Evolutionary conservation across 1,284 basidiomycete species (phyloP).

Genomic region (Takashimella tepidaria): DNA sequence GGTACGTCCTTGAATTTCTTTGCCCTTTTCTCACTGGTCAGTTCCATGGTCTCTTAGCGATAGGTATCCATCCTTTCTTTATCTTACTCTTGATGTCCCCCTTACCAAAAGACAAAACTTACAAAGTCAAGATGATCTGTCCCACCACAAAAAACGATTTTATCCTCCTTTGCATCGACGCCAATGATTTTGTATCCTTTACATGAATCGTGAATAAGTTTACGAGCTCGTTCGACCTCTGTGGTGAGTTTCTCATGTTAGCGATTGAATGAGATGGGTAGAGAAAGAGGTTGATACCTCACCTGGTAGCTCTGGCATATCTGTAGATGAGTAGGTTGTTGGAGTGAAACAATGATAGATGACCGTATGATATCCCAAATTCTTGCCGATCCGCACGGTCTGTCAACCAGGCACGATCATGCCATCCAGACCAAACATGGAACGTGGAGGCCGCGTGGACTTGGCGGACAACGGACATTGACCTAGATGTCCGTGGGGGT

Average conservation of each 20-base stretch:
- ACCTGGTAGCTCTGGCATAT: slow-evolving; percentile 66
- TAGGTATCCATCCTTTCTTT: too few relatives aligned
- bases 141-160: slow-evolving; percentile 62
- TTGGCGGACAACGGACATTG: too few relatives aligned
- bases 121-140: slow-evolving; percentile 62
- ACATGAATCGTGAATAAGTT: slow-evolving; percentile 56
- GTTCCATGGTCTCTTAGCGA: too few relatives aligned
- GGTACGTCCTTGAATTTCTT: slow-evolving; percentile 57
- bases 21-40: slow-evolving; percentile 57
- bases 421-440: too few relatives aligned
- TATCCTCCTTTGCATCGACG: slow-evolving; percentile 62
- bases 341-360: not conserved
- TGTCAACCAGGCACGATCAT: not conserved
- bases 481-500: too few relatives aligned
- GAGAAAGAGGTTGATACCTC: slow-evolving; percentile 2
- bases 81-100: too few relatives aligned
- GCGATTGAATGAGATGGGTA: not conserved
- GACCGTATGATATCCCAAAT: not conserved
- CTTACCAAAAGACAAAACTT: slow-evolving; percentile 40
- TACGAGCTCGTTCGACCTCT: slow-evolving; percentile 69
- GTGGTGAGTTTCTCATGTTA: slow-evolving; percentile 2
- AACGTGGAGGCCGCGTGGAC: too few relatives aligned
- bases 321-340: not conserved
- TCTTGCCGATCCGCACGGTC: not conserved
- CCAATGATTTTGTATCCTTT: slow-evolving; percentile 56